Base-by-base conservation (phyloP, 805 yeast species). In the Brettanomyces sp. region DNA sequence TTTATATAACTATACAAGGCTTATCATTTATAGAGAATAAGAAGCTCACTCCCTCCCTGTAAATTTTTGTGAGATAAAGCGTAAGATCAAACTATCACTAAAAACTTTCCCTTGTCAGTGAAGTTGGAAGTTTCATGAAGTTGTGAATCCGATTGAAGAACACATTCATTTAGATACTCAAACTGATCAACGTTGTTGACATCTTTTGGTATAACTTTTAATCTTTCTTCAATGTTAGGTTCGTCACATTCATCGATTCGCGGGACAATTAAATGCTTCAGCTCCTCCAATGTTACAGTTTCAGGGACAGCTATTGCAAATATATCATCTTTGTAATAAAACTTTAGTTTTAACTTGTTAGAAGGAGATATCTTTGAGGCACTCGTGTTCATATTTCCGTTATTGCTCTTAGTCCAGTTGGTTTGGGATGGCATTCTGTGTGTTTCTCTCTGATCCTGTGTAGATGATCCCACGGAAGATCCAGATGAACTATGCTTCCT, bases 241-340 rank as follows among this genome's bases (percentile, higher is more conserved):
- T 54, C 59, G 30, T 56, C 53, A 22, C 49, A 47, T 44, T 63
- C 67, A 45, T 63, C 66, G 13, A 63, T 52, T 38, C 65, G 54
- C 3, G 66, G 60, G 28, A 57, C 46, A 6, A 64, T 56, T 21
- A 52, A 22, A 22, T 49, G 49, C 45, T 59, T 63, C 41, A 66
- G 46, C 1, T 58, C 59, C 2, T 40, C 32, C 12, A 65, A 45
- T 2, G 53, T 46, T 11, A 56, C 51, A 36, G 53, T 53, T 3
- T 55, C 54, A 3, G 57, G 49, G n/a, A 65, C 61, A 9, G 56
- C 56, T 24, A 85, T 69, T 1, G 88, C 93, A 67, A 85, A 85
- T 13, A 85, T 85, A 58, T 85, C 95, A 56, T 84, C 93, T 48
- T 80, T 81, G 56, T 78, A 84, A 59, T 81, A 85, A 56, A 85